Conservation (phyloP, 352 stramenopile species). For the Phytophthora pisi region DNA sequence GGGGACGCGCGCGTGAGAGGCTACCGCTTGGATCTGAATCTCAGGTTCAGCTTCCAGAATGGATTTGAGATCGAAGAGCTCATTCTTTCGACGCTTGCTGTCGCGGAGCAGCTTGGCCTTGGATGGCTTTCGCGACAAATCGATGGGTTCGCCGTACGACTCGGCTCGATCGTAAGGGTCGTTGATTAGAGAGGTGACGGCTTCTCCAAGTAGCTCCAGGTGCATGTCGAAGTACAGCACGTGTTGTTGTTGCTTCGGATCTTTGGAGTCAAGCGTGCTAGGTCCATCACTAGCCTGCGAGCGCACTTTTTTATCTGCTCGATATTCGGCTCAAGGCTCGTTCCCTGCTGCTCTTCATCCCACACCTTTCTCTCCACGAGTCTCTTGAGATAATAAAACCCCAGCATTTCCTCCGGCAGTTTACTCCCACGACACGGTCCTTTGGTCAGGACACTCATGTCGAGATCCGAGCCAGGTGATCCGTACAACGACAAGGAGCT, state of each 20-base stretch:
- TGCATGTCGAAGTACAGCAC: slow-evolving; percentile 36
- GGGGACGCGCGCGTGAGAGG: slow-evolving; percentile 63
- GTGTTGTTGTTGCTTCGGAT: slow-evolving; percentile 27
- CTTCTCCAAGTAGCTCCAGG: slow-evolving; percentile 20
- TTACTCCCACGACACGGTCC: background rate
- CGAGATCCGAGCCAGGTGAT: slow-evolving; percentile 61
- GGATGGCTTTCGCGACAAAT: slow-evolving; percentile 2
- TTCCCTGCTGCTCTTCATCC: slow-evolving; percentile 8
- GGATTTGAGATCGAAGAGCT: slow-evolving; percentile 42
- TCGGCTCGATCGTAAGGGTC: background rate
- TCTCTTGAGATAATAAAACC: slow-evolving; percentile 43
- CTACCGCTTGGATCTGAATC: slow-evolving; percentile 52
- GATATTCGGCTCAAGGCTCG: slow-evolving; percentile 19
- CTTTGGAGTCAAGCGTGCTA: slow-evolving; percentile 20
- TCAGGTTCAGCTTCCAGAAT: slow-evolving; percentile 34
- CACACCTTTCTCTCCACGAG: slow-evolving; percentile 32
- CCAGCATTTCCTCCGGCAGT: slow-evolving; percentile 23
- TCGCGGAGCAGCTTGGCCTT: slow-evolving; percentile 31
- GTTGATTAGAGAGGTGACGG: slow-evolving; percentile 19
- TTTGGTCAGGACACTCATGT: slow-evolving; percentile 53
- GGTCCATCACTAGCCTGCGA: slow-evolving; percentile 1
- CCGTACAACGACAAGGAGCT: slow-evolving; percentile 74
- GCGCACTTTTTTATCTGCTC: slow-evolving; percentile 36
- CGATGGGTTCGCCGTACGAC: background rate
- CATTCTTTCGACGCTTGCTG: slow-evolving; percentile 40